phyloP scores from a whole-genome alignment of 495 filamentous ascomycete genomes.

The Podospora pseudocomata region DNA sequence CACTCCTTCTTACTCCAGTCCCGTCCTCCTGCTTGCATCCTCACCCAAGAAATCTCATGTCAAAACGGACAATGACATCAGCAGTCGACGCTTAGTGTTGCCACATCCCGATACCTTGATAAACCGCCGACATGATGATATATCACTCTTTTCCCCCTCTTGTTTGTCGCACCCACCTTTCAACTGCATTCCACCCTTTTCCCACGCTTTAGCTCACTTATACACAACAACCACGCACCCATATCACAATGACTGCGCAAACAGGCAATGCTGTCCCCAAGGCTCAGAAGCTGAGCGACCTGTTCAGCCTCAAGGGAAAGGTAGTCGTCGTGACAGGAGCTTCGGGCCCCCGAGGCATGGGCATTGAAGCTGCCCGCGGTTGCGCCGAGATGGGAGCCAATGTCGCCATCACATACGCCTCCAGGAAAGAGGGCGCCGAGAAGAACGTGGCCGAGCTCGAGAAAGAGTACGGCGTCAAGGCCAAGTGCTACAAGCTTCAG shows the following conservation, averaged over 20 bases:
- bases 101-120: background rate
- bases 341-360: constrained; percentile 51
- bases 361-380: constrained; percentile 45
- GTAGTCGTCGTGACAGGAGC: constrained; percentile 53
- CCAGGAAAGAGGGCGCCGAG: constrained; percentile 49
- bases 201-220: background rate
- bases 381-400: constrained; percentile 51
- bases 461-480: constrained; percentile 52
- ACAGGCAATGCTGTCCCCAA: constrained; percentile 28
- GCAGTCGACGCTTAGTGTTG: background rate
- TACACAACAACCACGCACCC: background rate
- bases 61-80: background rate
- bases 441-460: constrained; percentile 55
- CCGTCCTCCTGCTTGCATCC: background rate
- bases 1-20: background rate
- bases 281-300: constrained; percentile 35
- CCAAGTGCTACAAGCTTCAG: constrained; percentile 62
- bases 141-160: background rate
- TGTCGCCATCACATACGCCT: constrained; percentile 47
- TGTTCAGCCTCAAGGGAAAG: constrained; percentile 52
- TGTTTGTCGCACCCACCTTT: background rate
- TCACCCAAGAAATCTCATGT: background rate
- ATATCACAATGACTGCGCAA: constrained; percentile 8
- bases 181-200: background rate
- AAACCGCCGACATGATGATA: background rate